Percentiles rank a stretch among this genome's conserved stretches.
These are phyloP conservation scores for Lepidium aucheri DNA, from an alignment of 345 rosid genomes.

Conservation along the genomic window DNA sequence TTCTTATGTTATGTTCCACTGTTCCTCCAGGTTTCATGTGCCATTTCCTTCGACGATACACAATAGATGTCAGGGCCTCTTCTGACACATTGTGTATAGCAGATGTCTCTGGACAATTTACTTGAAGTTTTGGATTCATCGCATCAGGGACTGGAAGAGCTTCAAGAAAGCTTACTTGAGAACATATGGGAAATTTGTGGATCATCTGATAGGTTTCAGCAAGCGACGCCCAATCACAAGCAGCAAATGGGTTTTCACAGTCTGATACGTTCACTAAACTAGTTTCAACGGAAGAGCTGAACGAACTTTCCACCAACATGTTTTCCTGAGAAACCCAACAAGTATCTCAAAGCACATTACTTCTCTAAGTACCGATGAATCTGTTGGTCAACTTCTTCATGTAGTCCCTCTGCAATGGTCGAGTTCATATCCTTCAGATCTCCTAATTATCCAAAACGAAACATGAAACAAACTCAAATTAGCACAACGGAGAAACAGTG, in stretches of 20 bases:
- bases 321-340: slow-evolving; percentile 15
- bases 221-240: slow-evolving; percentile 30
- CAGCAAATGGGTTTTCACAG: slow-evolving; percentile 27
- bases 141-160: slow-evolving; percentile 28
- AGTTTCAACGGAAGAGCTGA: slow-evolving; percentile 34
- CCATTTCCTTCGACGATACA: slow-evolving; percentile 54
- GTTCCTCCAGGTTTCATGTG: slow-evolving; percentile 13
- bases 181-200: slow-evolving; percentile 34
- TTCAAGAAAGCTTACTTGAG: slow-evolving; percentile 29
- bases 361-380: slow-evolving; percentile 11
- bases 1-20: neutral
- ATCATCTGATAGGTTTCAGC: slow-evolving; percentile 46
- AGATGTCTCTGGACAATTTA: slow-evolving; percentile 33
- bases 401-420: neutral
- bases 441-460: slow-evolving; percentile 14
- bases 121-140: slow-evolving; percentile 25
- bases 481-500: neutral
- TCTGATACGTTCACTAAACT: slow-evolving; percentile 30
- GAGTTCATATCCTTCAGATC: neutral
- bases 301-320: slow-evolving; percentile 37
- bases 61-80: slow-evolving; percentile 32
- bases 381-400: slow-evolving; percentile 6
- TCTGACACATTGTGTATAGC: slow-evolving; percentile 35
- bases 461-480: slow-evolving; percentile 14
- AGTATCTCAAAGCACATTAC: slow-evolving; percentile 26